Evolutionary conservation across 306 rosid species (phyloP), one percentile per base, ranked within the genome.

Genomic region (Trifolium fragiferum): DNA sequence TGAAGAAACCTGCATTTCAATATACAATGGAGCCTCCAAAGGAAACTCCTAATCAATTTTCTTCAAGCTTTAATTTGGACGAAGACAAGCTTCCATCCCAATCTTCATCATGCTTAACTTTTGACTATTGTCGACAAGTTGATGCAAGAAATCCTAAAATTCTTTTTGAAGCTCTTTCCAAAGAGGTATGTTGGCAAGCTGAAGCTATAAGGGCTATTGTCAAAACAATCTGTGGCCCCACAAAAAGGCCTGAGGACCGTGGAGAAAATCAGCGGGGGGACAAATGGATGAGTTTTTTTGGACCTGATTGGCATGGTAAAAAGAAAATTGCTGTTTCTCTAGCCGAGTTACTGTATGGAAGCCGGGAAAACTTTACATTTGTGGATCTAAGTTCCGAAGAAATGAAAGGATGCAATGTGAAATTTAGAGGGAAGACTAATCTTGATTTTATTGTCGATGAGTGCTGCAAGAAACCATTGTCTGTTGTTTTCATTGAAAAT

Each of bases 361-460:
- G 86, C 84, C 85, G 55, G 72, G 93, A 89, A 73, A 82, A 81
- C 70, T 73, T 86, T 27, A 78, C 90, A 62, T 82, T 76, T 73
- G 84, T 83, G 20, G 96, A 94, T 83, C 79, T 94, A 74, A 75
- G 86, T 76, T 82, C 86, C 21, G 87, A 82, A 37, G 89, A 69
- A 59, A 61, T 84, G 82, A 82, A 69, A 53, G 87, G 86, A 58
- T 83, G 84, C 81, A 84, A 84, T 77, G 76, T 72, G 32, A 87
- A 89, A 81, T 88, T 82, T 70, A 88, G 98, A 82, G 99, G 99
- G 74, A 94, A 90, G 86, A 92, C 91, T 21, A 83, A 79, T 19
- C 55, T 89, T 79, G 99, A 94, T 87, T 86, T 82, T 54, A 61
- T 94, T 58, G 93, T 88, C 1, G 89, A 88, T 55, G 92, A 92